Conservation (phyloP, 2,329 filamentous ascomycete species). For the Colletotrichum musicola region DNA sequence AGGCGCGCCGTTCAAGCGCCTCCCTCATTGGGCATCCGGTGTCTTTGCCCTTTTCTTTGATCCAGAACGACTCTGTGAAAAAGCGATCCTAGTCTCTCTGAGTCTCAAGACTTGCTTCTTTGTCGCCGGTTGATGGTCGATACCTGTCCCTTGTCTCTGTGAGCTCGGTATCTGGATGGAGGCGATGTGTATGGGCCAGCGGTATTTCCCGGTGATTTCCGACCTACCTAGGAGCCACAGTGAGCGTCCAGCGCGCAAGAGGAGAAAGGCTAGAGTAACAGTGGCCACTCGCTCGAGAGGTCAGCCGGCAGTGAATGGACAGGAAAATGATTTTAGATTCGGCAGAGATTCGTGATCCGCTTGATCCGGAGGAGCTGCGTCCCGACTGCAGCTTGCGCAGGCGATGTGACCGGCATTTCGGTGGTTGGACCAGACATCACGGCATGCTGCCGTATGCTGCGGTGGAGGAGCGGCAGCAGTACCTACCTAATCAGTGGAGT, state of each 20-base stretch:
- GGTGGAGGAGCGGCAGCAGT: constrained; percentile 45
- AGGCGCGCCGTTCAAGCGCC: no score
- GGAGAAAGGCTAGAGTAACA: constrained; percentile 24
- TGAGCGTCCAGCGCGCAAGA: constrained; percentile 3
- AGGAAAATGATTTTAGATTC: constrained; percentile 38
- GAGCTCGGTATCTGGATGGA: constrained; percentile 15
- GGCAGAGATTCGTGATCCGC: constrained; percentile 33
- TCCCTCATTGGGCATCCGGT: no score
- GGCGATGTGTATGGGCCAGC: no score
- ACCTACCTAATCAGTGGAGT: constrained; percentile 30
- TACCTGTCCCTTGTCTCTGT: constrained; percentile 48
- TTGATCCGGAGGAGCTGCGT: neutral
- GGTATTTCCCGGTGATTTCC: constrained; percentile 20
- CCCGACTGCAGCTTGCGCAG: no score
- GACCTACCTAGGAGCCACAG: constrained; percentile 40
- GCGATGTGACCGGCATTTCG: no score
- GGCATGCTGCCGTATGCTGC: constrained; percentile 44
- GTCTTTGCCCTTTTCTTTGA: no score
- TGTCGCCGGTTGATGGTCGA: constrained; percentile 11
- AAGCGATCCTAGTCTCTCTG: no score
- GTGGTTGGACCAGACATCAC: constrained; percentile 37
- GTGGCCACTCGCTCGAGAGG: constrained; percentile 38
- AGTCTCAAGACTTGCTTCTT: no score
- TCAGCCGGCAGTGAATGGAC: constrained; percentile 38
- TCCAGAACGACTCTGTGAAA: no score